A percentile compares a stretch with the other conserved stretches of the same genome.
These are phyloP conservation scores for Clavariopsis aquatica DNA, from an alignment of 495 filamentous ascomycete genomes.

Conservation along the genomic window DNA sequence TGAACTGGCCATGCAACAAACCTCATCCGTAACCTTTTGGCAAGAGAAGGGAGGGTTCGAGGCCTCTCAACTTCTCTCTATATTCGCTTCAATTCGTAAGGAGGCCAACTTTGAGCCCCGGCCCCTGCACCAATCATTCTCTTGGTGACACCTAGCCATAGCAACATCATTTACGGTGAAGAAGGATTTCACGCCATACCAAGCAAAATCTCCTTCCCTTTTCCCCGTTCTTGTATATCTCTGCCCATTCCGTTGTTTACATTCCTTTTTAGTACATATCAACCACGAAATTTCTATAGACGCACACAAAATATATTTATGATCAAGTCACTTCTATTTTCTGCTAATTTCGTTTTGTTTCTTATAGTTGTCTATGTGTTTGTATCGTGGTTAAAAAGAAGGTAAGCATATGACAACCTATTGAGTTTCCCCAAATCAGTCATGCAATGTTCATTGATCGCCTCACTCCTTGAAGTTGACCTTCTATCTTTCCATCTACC, in stretches of 20 bases:
- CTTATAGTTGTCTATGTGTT: too few species aligned
- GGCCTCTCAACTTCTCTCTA: slow-evolving; percentile 22
- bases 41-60: slow-evolving; percentile 27
- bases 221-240: slow-evolving; percentile 3
- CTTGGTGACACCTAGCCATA: slow-evolving; percentile 20
- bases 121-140: slow-evolving; percentile 27
- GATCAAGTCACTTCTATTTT: background rate
- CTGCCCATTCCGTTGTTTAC: background rate
- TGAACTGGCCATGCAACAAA: slow-evolving; percentile 31
- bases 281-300: background rate
- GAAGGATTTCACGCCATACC: background rate
- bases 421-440: too few species aligned
- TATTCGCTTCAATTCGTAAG: slow-evolving; percentile 23
- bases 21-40: slow-evolving; percentile 20
- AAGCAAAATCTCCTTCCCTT: slow-evolving; percentile 1
- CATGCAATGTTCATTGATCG: too few species aligned
- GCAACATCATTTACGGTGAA: background rate
- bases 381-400: too few species aligned
- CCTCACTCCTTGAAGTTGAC: too few species aligned
- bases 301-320: background rate
- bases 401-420: too few species aligned
- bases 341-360: too few species aligned
- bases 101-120: slow-evolving; percentile 19
- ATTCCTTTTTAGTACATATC: background rate
- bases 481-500: too few species aligned